Conservation (phyloP, 306 rosid genomes). For the Fagus crenata region DNA sequence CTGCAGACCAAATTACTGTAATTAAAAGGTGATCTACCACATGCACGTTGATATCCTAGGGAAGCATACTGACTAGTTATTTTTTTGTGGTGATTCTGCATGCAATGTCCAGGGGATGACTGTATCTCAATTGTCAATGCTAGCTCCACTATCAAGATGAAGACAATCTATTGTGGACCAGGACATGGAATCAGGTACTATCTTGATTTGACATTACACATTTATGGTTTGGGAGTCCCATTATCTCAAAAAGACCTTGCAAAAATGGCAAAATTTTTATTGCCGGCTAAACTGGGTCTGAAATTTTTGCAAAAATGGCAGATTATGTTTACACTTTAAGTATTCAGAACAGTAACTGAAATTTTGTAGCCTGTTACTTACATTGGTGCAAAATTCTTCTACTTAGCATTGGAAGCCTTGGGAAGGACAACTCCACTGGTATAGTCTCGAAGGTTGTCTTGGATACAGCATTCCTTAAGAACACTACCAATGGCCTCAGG, state of each 20-base stretch:
- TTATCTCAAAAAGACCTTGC: neutral
- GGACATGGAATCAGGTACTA: slow-evolving; percentile 97
- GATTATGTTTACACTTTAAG: neutral
- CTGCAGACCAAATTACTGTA: neutral
- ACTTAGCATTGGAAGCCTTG: slow-evolving; percentile 94
- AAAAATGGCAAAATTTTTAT: neutral
- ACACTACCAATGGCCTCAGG: slow-evolving; percentile 84
- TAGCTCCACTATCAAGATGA: slow-evolving; percentile 89
- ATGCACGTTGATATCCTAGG: neutral
- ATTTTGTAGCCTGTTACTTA: neutral
- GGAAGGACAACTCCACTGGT: slow-evolving; percentile 85
- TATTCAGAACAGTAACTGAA: neutral
- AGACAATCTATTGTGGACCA: slow-evolving; percentile 85
- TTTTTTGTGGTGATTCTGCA: slow-evolving; percentile 19
- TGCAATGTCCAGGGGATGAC: slow-evolving; percentile 77
- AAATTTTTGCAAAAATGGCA: neutral
- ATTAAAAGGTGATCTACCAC: neutral
- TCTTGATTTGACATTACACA: neutral
- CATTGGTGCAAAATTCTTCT: neutral
- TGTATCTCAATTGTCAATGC: slow-evolving; percentile 95
- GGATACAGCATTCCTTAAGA: slow-evolving; percentile 79
- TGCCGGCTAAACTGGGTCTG: no score
- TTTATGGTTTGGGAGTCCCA: neutral
- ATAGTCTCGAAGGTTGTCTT: slow-evolving; percentile 78
- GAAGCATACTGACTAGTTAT: slow-evolving; percentile 9